Conservation (phyloP, 176 grass and related monocot genomes). For the Thinopyrum elongatum region DNA sequence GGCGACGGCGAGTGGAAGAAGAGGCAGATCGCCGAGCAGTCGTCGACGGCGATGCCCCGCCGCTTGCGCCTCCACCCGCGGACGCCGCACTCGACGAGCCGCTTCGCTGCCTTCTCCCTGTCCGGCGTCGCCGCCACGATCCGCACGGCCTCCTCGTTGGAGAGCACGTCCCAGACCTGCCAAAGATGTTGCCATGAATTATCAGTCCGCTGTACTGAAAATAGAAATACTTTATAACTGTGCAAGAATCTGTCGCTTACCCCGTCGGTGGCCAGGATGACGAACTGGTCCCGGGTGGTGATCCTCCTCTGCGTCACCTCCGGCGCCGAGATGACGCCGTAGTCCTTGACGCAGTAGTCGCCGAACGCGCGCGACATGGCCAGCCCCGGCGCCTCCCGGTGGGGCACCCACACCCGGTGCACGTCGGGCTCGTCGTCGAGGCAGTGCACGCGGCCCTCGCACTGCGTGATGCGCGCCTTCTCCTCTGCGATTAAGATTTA, state of each 20-base stretch:
- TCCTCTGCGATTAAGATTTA: conserved; percentile 48
- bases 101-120: conserved; percentile 64
- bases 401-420: conserved; percentile 73
- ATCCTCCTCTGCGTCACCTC: conserved; percentile 75
- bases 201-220: not conserved
- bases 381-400: conserved; percentile 64
- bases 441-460: conserved; percentile 70
- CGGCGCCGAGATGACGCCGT: conserved; percentile 83
- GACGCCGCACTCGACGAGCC: conserved; percentile 74
- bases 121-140: conserved; percentile 67
- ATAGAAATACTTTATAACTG: too few relatives aligned
- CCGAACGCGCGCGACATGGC: conserved; percentile 98
- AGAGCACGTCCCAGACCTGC: conserved; percentile 94
- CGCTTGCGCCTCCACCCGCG: conserved; percentile 65
- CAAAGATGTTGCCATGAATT: not conserved
- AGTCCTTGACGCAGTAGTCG: conserved; percentile 78
- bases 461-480: conserved; percentile 63
- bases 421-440: conserved; percentile 80
- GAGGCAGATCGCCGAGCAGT: conserved; percentile 95
- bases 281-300: conserved; percentile 56
- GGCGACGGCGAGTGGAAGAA: conserved; percentile 63
- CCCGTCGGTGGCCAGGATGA: conserved; percentile 95
- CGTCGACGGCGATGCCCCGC: conserved; percentile 74
- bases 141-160: conserved; percentile 87
- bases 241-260: conserved; percentile 26